Base-by-base conservation (phyloP, 1,139 yeast genomes). In the Yamadazyma blattariae region DNA sequence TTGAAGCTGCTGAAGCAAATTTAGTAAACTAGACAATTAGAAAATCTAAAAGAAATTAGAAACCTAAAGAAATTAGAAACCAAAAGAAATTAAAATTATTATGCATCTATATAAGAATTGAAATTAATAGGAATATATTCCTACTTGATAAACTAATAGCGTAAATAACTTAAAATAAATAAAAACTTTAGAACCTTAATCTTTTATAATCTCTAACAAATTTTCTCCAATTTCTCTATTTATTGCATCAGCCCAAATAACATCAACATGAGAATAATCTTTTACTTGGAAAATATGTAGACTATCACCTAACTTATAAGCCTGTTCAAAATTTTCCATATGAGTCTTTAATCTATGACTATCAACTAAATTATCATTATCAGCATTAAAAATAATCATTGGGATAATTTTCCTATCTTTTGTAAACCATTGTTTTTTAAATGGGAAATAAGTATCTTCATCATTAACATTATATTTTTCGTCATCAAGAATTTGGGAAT, bases 321-420 rank as follows among this genome's bases (percentile, higher is more conserved):
- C 56, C 0, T 68, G 56, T 52, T 83, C 92, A 43, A 66, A 65
- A 31, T 64, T 55, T 18, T 61, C 54, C 63, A 83, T 67, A 52
- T 79, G 82, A 2, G 70, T 46, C 2, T 66, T 62, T 17, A 87
- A 67, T 36, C 77, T 57, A 23, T 62, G 63, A 0, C 89, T 86
- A 51, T 82, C 80, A 15, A 86, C 95, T 33, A 87, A 64, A 43
- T 64, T 66, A 52, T 86, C 96, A 23, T 61, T 54, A 12, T 69
- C 82, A 1, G 89, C 88, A 9, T 77, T 67, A 44, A 85, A 77
- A 7, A 83, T 54, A 34, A 78, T 62, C 47, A 85, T 62, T 0
- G 87, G 83, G 1, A 67, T 56, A 6, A 49, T 41, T 4, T 79
- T 78, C n/a, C n/a, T n/a, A 17, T 17, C 19, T 14, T 45, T 46